A percentile compares a stretch with the other conserved stretches of the same genome.
Evolutionary conservation across 768 basidiomycete species (phyloP).

Genomic region (Floccularia luteovirens): DNA sequence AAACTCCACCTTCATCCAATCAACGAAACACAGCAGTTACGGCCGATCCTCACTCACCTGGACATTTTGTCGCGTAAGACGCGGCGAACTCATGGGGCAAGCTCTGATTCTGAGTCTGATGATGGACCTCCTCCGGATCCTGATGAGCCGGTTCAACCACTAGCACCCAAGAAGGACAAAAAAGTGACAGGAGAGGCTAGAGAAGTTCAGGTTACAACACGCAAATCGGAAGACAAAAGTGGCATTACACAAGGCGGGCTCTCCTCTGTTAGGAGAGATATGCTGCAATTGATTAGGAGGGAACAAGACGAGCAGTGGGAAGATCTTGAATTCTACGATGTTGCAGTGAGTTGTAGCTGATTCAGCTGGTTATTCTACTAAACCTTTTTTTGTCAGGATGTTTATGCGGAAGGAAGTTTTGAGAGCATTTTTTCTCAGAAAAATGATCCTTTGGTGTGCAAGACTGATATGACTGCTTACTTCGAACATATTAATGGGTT

Average conservation of each 20-base stretch:
- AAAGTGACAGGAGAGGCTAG: constrained; percentile 50
- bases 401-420: constrained; percentile 47
- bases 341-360: constrained; percentile 37
- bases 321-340: constrained; percentile 56
- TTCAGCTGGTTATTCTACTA: constrained; percentile 2
- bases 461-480: constrained; percentile 48
- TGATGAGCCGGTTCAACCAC: constrained; percentile 51
- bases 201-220: constrained; percentile 73
- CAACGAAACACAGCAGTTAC: constrained; percentile 71
- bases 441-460: constrained; percentile 41
- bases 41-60: constrained; percentile 77
- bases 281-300: constrained; percentile 60
- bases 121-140: constrained; percentile 78
- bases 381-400: constrained; percentile 35
- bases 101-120: constrained; percentile 67
- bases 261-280: constrained; percentile 66
- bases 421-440: constrained; percentile 59
- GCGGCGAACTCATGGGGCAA: constrained; percentile 38
- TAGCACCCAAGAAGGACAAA: constrained; percentile 51
- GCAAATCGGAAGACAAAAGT: constrained; percentile 61
- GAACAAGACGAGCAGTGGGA: constrained; percentile 81
- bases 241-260: constrained; percentile 52
- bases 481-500: constrained; percentile 50
- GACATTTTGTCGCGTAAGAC: constrained; percentile 63
- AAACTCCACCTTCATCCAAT: constrained; percentile 75